A percentile compares a stretch with the other conserved stretches of the same genome.
These are phyloP conservation scores for Toxicodendron radicans DNA, from an alignment of 345 rosid genomes.

Conservation along the genomic window DNA sequence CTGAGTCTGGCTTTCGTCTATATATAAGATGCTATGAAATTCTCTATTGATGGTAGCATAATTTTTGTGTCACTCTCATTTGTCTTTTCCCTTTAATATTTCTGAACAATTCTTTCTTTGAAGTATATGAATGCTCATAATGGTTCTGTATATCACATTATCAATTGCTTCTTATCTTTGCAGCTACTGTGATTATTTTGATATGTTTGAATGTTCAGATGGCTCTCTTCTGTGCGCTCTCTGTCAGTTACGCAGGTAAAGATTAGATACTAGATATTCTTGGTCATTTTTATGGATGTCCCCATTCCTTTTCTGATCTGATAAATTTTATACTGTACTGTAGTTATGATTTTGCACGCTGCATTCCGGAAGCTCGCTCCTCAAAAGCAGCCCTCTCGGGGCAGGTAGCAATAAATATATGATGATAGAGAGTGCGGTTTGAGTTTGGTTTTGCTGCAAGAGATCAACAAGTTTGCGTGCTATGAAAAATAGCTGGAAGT, in stretches of 20 bases:
- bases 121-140: not conserved
- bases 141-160: not conserved
- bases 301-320: conserved; percentile 5
- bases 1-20: not conserved
- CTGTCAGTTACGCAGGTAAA: conserved; percentile 73
- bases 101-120: not conserved
- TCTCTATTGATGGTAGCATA: not conserved
- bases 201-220: conserved; percentile 73
- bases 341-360: conserved; percentile 79
- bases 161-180: conserved; percentile 30
- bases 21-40: not conserved
- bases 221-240: conserved; percentile 75
- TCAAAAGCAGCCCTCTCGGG: conserved; percentile 46
- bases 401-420: conserved; percentile 6
- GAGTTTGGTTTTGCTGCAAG: not conserved
- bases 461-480: not conserved
- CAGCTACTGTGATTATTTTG: conserved; percentile 73
- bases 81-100: not conserved
- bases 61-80: not conserved
- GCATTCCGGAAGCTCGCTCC: conserved; percentile 76
- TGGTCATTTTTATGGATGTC: not conserved
- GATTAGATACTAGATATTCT: not conserved
- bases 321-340: conserved; percentile 6
- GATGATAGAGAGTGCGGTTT: not conserved
- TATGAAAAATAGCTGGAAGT: not conserved